These are phyloP conservation scores for Ceratobasidium sp. DNA, from an alignment of 1,284 basidiomycete species.

Conservation along the genomic window DNA sequence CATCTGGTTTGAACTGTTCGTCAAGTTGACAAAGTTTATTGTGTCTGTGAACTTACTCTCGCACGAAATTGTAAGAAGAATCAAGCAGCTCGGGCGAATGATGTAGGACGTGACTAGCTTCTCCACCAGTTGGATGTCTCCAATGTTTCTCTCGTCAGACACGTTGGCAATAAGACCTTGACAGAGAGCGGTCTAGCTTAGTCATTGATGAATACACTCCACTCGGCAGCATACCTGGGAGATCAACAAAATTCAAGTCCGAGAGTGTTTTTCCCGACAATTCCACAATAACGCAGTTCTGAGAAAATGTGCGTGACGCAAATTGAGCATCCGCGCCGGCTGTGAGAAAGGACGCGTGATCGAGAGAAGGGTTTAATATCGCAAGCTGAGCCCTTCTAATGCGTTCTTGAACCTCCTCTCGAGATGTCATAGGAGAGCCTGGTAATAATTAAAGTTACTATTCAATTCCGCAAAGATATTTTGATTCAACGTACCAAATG, in stretches of 20 bases:
- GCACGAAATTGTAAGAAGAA: constrained; percentile 75
- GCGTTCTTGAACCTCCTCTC: constrained; percentile 45
- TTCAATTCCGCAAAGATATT: neutral
- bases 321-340: constrained; percentile 53
- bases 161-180: constrained; percentile 73
- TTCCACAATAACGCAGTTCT: constrained; percentile 70
- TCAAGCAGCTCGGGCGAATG: constrained; percentile 69
- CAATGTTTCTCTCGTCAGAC: constrained; percentile 60
- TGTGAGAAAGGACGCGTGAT: constrained; percentile 56
- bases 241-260: constrained; percentile 75
- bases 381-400: constrained; percentile 70
- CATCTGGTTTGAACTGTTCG: constrained; percentile 58
- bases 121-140: constrained; percentile 72
- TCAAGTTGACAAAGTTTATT: too few relatives aligned
- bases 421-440: constrained; percentile 45
- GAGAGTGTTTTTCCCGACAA: constrained; percentile 73
- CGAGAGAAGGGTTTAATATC: constrained; percentile 68
- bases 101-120: constrained; percentile 69
- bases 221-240: constrained; percentile 63
- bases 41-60: constrained; percentile 64
- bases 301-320: constrained; percentile 61
- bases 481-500: constrained; percentile 26
- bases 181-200: neutral
- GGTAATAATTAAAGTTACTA: constrained; percentile 42
- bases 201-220: too few relatives aligned